phyloP scores from a whole-genome alignment of 805 yeast genomes.

The Metschnikowia peoriensis region DNA sequence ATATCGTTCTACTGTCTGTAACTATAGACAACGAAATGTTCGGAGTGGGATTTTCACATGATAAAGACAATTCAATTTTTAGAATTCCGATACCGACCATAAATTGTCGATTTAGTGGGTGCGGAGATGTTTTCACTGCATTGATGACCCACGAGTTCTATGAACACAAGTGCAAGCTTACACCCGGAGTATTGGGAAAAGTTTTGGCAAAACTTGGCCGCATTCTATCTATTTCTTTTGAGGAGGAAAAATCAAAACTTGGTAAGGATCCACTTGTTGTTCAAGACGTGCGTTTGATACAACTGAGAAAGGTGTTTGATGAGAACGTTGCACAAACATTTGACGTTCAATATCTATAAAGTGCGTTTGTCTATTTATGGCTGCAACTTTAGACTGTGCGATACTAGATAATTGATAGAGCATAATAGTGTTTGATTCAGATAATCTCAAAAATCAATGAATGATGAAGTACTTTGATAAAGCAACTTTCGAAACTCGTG shows the following conservation, averaged over 20 bases:
- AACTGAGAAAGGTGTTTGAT: conserved; percentile 31
- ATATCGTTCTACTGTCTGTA: conserved; percentile 61
- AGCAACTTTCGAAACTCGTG: too few relatives aligned
- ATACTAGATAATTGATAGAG: background rate
- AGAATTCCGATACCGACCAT: conserved; percentile 46
- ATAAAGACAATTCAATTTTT: conserved; percentile 19
- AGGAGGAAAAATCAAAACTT: conserved; percentile 14
- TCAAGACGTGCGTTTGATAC: conserved; percentile 35
- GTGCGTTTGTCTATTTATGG: background rate
- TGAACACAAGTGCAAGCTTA: conserved; percentile 21
- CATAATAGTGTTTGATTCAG: background rate
- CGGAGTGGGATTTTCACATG: conserved; percentile 35
- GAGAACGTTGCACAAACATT: conserved; percentile 7
- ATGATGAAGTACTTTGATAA: too few relatives aligned
- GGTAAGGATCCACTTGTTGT: conserved; percentile 24
- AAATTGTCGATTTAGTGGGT: conserved; percentile 64
- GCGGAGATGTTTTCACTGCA: conserved; percentile 73
- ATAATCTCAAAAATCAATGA: too few relatives aligned
- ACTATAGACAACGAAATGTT: conserved; percentile 36
- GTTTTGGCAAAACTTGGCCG: conserved; percentile 27
- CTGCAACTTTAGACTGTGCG: background rate
- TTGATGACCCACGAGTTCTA: conserved; percentile 51
- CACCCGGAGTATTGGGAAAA: conserved; percentile 26
- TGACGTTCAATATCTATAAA: background rate
- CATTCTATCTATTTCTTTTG: conserved; percentile 29